A percentile compares a stretch with the other conserved stretches of the same genome.
Conservation (phyloP, 345 rosid species). For the Theobroma cacao region DNA sequence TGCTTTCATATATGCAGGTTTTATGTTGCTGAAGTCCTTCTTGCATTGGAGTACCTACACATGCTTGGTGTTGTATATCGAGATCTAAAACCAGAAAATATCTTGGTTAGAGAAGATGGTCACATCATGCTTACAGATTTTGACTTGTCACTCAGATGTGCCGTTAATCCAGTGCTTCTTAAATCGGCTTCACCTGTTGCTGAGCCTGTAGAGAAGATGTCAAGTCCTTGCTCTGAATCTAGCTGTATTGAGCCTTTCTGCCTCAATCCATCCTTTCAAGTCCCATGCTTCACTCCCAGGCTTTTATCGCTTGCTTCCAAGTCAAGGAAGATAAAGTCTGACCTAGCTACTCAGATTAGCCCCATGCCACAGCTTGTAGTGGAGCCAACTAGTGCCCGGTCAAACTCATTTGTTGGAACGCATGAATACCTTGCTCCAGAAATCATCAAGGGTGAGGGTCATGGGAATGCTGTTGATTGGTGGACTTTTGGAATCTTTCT, state of each 20-base stretch:
- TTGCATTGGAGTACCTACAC: conserved; percentile 75
- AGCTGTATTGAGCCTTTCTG: conserved; percentile 82
- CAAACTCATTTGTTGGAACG: conserved; percentile 82
- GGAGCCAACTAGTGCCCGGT: conserved; percentile 75
- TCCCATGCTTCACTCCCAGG: conserved; percentile 75
- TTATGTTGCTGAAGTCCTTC: conserved; percentile 75
- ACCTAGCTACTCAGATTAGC: conserved; percentile 52
- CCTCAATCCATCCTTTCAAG: conserved; percentile 75
- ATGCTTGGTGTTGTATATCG: conserved; percentile 87
- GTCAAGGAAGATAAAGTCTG: conserved; percentile 57
- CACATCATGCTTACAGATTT: conserved; percentile 87
- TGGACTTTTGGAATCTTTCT: conserved; percentile 81
- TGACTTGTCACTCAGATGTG: conserved; percentile 67
- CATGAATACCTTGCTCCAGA: conserved; percentile 83
- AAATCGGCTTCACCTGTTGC: conserved; percentile 42
- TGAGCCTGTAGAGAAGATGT: conserved; percentile 43
- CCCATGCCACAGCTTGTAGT: conserved; percentile 73
- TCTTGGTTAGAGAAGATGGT: conserved; percentile 79
- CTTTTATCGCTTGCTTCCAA: conserved; percentile 58
- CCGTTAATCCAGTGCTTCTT: conserved; percentile 47
- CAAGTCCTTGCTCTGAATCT: conserved; percentile 66
- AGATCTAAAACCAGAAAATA: conserved; percentile 77
- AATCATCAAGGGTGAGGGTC: conserved; percentile 77
- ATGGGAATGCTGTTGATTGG: conserved; percentile 85
- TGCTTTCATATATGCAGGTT: conserved; percentile 41